A percentile compares a stretch with the other conserved stretches of the same genome.
Evolutionary conservation across 2,329 filamentous ascomycete genomes (phyloP).

Genomic region (Fusarium zealandicum): DNA sequence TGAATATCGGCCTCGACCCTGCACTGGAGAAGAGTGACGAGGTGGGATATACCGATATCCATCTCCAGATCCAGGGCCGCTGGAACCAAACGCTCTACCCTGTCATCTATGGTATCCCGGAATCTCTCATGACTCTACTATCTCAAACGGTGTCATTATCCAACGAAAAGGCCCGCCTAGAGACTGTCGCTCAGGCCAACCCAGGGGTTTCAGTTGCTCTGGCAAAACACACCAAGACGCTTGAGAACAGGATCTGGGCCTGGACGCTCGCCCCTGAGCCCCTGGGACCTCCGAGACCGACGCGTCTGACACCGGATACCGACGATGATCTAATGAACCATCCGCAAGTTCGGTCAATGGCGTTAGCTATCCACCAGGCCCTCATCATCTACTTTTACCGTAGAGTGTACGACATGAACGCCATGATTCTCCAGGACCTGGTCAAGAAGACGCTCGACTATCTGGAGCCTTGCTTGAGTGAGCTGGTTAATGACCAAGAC

Average conservation of each 20-base stretch:
- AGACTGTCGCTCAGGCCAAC: slow-evolving; percentile 35
- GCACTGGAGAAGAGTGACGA: slow-evolving; percentile 44
- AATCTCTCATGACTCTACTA: slow-evolving; percentile 50
- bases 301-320: not conserved
- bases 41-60: slow-evolving; percentile 53
- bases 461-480: slow-evolving; percentile 45
- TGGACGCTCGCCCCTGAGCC: slow-evolving; percentile 33
- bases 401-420: slow-evolving; percentile 47
- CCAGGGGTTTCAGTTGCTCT: slow-evolving; percentile 37
- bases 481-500: slow-evolving; percentile 45
- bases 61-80: slow-evolving; percentile 49
- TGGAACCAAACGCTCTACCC: slow-evolving; percentile 53
- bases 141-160: slow-evolving; percentile 52
- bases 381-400: slow-evolving; percentile 56
- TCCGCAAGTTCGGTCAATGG: slow-evolving; percentile 32
- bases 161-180: slow-evolving; percentile 49
- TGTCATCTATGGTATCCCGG: slow-evolving; percentile 54
- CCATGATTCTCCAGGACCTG: slow-evolving; percentile 50
- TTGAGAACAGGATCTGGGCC: slow-evolving; percentile 45
- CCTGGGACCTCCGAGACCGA: slow-evolving; percentile 13
- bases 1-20: slow-evolving; percentile 42
- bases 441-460: slow-evolving; percentile 48
- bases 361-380: slow-evolving; percentile 51
- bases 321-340: slow-evolving; percentile 31
- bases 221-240: slow-evolving; percentile 41